A percentile compares a stretch with the other conserved stretches of the same genome.
Conservation (phyloP, 768 basidiomycete genomes). For the Collybiopsis confluens region DNA sequence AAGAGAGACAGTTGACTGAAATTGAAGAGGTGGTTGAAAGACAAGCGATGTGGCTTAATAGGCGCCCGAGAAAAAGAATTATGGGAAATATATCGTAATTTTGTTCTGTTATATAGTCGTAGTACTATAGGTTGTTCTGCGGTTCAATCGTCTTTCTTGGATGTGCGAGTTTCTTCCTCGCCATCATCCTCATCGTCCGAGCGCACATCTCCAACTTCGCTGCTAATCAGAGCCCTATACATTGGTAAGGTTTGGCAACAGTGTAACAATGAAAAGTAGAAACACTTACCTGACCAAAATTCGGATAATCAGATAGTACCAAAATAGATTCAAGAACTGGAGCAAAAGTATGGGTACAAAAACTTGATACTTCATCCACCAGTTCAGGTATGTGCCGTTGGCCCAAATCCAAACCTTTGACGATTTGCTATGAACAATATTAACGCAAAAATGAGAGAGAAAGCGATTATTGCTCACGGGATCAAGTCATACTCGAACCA, state of each 20-base stretch:
- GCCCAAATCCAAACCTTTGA: constrained; percentile 37
- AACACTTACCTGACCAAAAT: constrained; percentile 28
- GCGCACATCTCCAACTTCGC: constrained; percentile 50
- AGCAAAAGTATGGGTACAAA: constrained; percentile 55
- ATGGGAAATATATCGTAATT: too few species aligned
- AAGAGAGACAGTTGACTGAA: too few species aligned
- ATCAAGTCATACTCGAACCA: constrained; percentile 73
- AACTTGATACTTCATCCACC: constrained; percentile 69
- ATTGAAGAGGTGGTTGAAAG: too few species aligned
- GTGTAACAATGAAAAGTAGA: constrained; percentile 9
- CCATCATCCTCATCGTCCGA: constrained; percentile 60
- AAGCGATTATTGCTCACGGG: constrained; percentile 48
- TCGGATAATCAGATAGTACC: constrained; percentile 67
- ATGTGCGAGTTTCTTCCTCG: constrained; percentile 17
- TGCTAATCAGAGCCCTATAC: constrained; percentile 37
- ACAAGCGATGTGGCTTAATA: too few species aligned
- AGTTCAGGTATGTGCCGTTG: constrained; percentile 49
- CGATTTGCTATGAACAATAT: not conserved
- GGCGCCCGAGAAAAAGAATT: too few species aligned
- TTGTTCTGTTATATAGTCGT: too few species aligned
- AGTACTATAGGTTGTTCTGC: too few species aligned
- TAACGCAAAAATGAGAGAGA: not conserved
- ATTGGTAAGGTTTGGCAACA: not conserved
- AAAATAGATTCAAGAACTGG: constrained; percentile 68
- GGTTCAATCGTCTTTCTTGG: not conserved